Percentiles rank a stretch among this genome's conserved stretches.
phyloP scores from a whole-genome alignment of 257 asterid species.

The Schizonepeta tenuifolia region DNA sequence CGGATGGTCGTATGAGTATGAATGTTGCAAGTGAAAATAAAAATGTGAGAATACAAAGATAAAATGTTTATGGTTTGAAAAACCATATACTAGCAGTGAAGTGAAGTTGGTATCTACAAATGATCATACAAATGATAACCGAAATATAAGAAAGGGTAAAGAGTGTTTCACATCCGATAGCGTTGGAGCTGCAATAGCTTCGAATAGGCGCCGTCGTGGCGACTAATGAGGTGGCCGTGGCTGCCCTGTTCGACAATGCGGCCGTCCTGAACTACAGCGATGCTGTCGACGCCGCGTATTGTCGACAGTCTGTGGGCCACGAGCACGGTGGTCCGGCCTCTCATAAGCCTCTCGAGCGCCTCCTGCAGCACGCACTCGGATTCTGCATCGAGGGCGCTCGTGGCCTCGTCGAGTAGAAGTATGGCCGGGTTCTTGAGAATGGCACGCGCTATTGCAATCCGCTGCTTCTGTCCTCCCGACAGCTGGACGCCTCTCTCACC shows the following conservation, averaged over 20 bases:
- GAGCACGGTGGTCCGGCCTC: conserved; percentile 88
- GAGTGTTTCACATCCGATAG: conserved; percentile 57
- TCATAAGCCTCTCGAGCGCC: conserved; percentile 89
- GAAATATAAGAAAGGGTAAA: too few relatives aligned
- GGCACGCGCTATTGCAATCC: conserved; percentile 93
- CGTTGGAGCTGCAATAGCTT: conserved; percentile 88
- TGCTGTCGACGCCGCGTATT: conserved; percentile 78
- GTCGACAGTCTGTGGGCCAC: conserved; percentile 95
- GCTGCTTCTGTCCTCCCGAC: conserved; percentile 94
- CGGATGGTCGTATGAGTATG: too few relatives aligned
- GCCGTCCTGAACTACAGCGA: conserved; percentile 93
- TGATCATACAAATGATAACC: too few relatives aligned
- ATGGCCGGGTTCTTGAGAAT: conserved; percentile 89
- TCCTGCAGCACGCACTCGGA: conserved; percentile 91
- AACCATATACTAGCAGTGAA: too few relatives aligned
- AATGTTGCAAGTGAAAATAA: too few relatives aligned
- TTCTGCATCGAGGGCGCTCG: conserved; percentile 94
- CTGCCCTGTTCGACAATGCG: conserved; percentile 92
- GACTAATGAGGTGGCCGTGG: conserved; percentile 74
- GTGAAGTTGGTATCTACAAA: too few relatives aligned
- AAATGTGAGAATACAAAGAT: too few relatives aligned
- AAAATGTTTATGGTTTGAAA: too few relatives aligned
- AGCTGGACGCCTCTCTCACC: conserved; percentile 95
- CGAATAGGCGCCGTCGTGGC: conserved; percentile 84
- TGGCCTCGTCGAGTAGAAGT: conserved; percentile 89